Evolutionary conservation across 2,329 filamentous ascomycete species (phyloP), one percentile per base, ranked within the genome.

Genomic region (Diaporthe aspalathi): DNA sequence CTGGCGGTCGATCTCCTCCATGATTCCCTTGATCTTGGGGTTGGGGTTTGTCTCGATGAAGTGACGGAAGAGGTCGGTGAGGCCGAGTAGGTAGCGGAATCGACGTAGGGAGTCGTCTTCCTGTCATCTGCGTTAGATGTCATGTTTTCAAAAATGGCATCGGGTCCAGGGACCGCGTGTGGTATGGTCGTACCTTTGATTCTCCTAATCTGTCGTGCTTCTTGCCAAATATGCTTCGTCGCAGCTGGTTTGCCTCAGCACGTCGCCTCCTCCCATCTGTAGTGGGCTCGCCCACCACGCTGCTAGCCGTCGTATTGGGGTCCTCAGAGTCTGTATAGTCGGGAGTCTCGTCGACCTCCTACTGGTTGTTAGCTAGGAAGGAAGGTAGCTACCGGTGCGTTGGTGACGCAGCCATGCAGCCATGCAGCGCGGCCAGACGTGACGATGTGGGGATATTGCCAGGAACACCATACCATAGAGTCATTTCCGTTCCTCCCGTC

Each of bases 31-130:
- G 78, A 98, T 96, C 77, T 93, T 94, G 20, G 96, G 95, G 79
- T 99, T 95, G 6, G 95, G 95, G 79, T 98, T 99, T 11, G 94
- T 94, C 79, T 98, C 95, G 83, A 99, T 99, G 82, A 99, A 99
- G 83, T 99, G 96, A 75, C 97, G 94, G 85, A 99, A 99, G 24
- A 99, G 87, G 78, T 99, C 96, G 20, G 96, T 99, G 67, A 99
- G 86, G 32, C 97, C 97, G 17, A 99, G 89, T 1, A 99, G 89
- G 80, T 99, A 99, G 74, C 94, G 92, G 81, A 99, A 99, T 80
- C 96, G 89, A 76, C 95, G 91, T 78, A 98, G 94, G 0, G 94
- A 97, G 79, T 98, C 95, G 86, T 98, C 94, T 84, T 98, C 95
- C 93, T 95, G 69, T 49, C 12, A 66, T 49, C 35, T 11, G 11